Base-by-base conservation (phyloP, 179 eudicot species). In the Heliamphora pulchella region DNA sequence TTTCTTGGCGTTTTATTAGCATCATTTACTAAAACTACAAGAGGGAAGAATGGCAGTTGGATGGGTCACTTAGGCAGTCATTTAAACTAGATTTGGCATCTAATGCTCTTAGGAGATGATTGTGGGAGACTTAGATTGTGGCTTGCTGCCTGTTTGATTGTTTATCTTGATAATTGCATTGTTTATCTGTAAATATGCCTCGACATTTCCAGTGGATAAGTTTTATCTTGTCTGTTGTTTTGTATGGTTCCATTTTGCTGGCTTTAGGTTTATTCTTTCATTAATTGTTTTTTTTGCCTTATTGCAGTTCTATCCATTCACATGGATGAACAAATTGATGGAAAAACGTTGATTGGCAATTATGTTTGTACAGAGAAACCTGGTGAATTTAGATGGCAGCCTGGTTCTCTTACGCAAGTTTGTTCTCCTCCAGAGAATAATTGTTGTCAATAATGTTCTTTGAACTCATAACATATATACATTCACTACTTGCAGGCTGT, bases 381-480 rank as follows among this genome's bases (percentile, higher is more conserved):
- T 79, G 99, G 99, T 79, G 99, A 94, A 87, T 96, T 96, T 80
- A 90, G 97, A 78, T 96, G 99, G 99, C 99, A 94, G 84, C 98
- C 98, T 76, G 98, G 98, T 82, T 94, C 98, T 71, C 94, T 96
- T 73, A 92, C 97, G 70, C 98, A 96, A 98, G 99, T 94, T 72
- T 76, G 82, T 80, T 71, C 68, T 7, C 47, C 5, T 55, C 58
- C 41, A 58, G 62, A 59, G 18, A 44, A 55, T 59, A 68, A 15
- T 68, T 50, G 11, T 57, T 71, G 43, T n/a, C 46, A 48, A 39
- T 54, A 75, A 59, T 18, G 8, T 44, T 46, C 22, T 81, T 22
- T 53, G 54, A 59, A 44, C 62, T 78, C 51, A 74, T 84, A 70
- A 76, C n/a, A 41, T 82, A 31, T 57, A 14, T 61, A 11, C 41